Evolutionary conservation across 768 basidiomycete genomes (phyloP).

Genomic region (Tricholoma matsutake): DNA sequence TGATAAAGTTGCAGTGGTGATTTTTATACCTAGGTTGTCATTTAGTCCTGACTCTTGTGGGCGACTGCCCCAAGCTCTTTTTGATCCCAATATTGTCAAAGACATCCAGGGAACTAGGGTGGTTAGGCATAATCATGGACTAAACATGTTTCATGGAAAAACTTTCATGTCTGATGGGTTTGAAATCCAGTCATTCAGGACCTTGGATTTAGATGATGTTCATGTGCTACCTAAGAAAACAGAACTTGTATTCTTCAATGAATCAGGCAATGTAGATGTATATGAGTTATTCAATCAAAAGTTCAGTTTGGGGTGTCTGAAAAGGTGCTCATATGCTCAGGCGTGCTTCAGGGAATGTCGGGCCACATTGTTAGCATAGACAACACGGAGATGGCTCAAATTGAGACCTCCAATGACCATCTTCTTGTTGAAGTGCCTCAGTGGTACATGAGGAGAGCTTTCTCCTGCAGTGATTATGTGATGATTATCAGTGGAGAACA

Average conservation of each 20-base stretch:
- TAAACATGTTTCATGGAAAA: background rate
- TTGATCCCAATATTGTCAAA: background rate
- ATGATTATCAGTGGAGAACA: background rate
- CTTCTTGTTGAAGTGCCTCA: background rate
- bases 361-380: background rate
- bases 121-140: background rate
- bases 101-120: background rate
- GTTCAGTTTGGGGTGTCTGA: background rate
- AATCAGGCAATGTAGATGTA: background rate
- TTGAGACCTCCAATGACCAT: background rate
- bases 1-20: background rate
- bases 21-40: background rate
- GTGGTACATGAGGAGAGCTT: background rate
- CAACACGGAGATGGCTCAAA: background rate
- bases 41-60: background rate
- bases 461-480: background rate
- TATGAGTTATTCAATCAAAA: background rate
- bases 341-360: background rate
- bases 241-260: background rate
- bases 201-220: background rate
- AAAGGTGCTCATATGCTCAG: background rate
- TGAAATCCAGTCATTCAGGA: background rate
- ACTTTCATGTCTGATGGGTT: background rate
- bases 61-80: background rate
- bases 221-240: background rate